Base-by-base conservation (phyloP, 2,329 filamentous ascomycete species). In the Trichoderma atroviride region DNA sequence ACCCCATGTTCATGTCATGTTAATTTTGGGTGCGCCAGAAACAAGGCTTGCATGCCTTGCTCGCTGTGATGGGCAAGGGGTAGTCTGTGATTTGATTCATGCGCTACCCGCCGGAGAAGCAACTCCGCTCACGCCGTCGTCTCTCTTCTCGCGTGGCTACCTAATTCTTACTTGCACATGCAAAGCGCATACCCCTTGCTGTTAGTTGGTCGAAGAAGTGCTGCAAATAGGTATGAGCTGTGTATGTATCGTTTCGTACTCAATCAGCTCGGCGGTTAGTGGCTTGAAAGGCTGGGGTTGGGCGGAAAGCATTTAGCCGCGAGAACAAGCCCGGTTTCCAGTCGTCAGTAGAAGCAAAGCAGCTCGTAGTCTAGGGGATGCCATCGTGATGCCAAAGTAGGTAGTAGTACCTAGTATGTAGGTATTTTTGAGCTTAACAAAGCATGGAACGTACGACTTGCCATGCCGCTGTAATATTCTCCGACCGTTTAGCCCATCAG, bases 31-130 rank as follows among this genome's bases (percentile, higher is more conserved):
- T 43, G 27, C 37, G 16, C 40, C 14, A 29, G 24, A 53, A 37
- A 37, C 31, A 52, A 63, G 60, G 60, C 24, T 63, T 53, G 47
- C 31, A 53, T 37, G 31, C 43, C 37, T 63, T 53, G n/a, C 47
- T n/a, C 11, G 31, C 22, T 27, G 16, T 35, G 33, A 56, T 55
- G 37, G 53, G 47, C 35, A 66, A 57, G 62, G 62, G 53, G 53
- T 58, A 47, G n/a, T n/a, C n/a, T 47, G 14, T 65, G 27, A 57
- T 43, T 57, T 27, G 50, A 56, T 65, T 65, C 35, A 65, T 65
- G 62, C 62, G 50, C 52, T 50, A 47, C 19, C 47, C 33, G 22
- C 47, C 52, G 35, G 61, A 56, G 50, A 24, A 35, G 33, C 50
- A 64, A 37, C 37, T 66, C 53, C 62, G 62, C 53, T 16, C n/a